Percentiles rank a stretch among this genome's conserved stretches.
phyloP scores from a whole-genome alignment of 768 basidiomycete genomes.

The Dioszegia aurantiaca region DNA sequence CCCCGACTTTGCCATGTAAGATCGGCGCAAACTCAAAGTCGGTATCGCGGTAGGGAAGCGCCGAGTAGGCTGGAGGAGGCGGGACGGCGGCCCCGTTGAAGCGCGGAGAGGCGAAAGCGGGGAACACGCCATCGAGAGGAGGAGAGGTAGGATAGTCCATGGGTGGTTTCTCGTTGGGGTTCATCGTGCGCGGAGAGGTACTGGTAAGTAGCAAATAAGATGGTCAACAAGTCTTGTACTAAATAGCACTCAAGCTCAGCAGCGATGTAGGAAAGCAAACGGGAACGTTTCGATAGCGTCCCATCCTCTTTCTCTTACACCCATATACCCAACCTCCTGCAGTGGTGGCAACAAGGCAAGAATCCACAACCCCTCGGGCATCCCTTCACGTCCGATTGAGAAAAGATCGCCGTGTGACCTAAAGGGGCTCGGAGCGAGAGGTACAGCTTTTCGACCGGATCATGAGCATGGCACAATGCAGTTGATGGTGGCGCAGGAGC shows the following conservation, averaged over 20 bases:
- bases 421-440: not conserved
- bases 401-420: constrained; percentile 7
- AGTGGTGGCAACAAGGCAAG: constrained; percentile 9
- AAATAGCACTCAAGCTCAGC: too few species aligned
- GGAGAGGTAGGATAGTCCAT: constrained; percentile 11
- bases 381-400: constrained; percentile 4
- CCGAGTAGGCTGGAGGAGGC: constrained; percentile 45
- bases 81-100: constrained; percentile 10
- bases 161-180: constrained; percentile 15
- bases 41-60: constrained; percentile 34
- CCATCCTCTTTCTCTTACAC: not conserved
- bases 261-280: too few species aligned
- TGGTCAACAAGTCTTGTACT: too few species aligned
- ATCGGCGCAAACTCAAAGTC: constrained; percentile 40
- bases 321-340: not conserved
- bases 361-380: not conserved
- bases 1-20: constrained; percentile 32
- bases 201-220: not conserved
- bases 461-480: constrained; percentile 7
- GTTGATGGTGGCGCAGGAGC: not conserved
- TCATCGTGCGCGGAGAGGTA: not conserved
- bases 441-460: not conserved
- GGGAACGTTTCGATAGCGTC: too few species aligned
- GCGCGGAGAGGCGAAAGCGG: constrained; percentile 4
- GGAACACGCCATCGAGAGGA: constrained; percentile 4